Conservation (phyloP, 768 basidiomycete genomes). For the Lactarius hatsudake region DNA sequence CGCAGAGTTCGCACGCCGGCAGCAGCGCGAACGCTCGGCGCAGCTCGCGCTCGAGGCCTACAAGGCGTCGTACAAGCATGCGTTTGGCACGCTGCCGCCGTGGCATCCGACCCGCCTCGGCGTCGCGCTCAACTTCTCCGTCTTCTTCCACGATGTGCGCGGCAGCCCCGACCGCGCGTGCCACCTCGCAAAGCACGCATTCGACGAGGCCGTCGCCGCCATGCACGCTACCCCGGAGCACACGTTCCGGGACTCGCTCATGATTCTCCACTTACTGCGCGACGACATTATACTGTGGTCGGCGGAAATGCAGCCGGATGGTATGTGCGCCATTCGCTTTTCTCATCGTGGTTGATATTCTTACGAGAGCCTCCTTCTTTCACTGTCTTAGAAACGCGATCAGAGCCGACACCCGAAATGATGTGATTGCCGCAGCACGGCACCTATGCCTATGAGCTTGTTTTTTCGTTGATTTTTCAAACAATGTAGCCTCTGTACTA, state of each 20-base stretch:
- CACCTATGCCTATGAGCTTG: neutral
- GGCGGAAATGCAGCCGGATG: conserved; percentile 58
- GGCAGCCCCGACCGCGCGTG: conserved; percentile 85
- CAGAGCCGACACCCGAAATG: neutral
- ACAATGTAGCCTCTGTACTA: neutral
- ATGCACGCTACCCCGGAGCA: conserved; percentile 40
- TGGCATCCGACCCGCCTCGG: conserved; percentile 87
- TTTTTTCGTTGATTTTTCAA: neutral
- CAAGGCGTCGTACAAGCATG: conserved; percentile 83
- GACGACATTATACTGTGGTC: conserved; percentile 89
- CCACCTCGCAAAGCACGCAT: conserved; percentile 87
- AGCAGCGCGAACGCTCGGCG: conserved; percentile 65
- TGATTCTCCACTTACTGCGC: conserved; percentile 77
- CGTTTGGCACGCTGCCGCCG: conserved; percentile 65
- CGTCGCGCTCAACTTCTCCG: conserved; percentile 89
- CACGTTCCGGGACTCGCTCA: conserved; percentile 71
- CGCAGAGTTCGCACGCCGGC: conserved; percentile 76
- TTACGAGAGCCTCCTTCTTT: neutral
- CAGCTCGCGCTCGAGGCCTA: conserved; percentile 80
- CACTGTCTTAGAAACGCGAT: conserved; percentile 5
- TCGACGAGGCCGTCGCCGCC: conserved; percentile 79
- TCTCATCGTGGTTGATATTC: neutral
- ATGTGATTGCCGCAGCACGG: neutral
- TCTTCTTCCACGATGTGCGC: conserved; percentile 87
- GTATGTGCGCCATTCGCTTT: conserved; percentile 25